phyloP scores from a whole-genome alignment of 495 filamentous ascomycete genomes.

The Sordaria brevicollis region DNA sequence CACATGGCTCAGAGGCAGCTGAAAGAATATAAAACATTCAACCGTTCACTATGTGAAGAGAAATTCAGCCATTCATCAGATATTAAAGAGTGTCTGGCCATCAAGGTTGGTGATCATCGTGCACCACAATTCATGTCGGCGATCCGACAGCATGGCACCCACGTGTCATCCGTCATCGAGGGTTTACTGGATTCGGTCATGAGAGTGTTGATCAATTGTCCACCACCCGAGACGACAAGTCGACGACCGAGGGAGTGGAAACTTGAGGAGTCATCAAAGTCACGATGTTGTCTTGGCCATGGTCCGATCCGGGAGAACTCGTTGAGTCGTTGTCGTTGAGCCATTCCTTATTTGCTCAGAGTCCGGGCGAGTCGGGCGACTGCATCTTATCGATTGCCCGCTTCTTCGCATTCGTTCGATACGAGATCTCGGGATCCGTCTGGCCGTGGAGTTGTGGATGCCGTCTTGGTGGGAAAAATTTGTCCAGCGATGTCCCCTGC shows the following conservation, averaged over 20 bases:
- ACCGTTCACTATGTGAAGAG: too few species aligned
- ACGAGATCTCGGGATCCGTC: neutral
- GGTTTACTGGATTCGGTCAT: neutral
- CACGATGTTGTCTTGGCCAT: neutral
- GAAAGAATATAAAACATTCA: too few species aligned
- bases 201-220: neutral
- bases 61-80: too few species aligned
- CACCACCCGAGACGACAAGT: neutral
- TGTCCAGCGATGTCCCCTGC: neutral
- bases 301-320: neutral
- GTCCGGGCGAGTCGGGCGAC: neutral
- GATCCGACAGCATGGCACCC: neutral
- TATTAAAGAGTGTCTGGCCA: neutral
- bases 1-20: neutral
- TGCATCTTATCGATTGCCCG: neutral
- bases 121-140: neutral
- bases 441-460: too few species aligned
- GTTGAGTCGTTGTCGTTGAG: neutral
- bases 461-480: neutral
- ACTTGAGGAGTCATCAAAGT: neutral
- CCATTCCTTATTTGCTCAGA: neutral
- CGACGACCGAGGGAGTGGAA: neutral
- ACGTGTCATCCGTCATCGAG: neutral
- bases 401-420: neutral
- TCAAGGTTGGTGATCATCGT: neutral